Percentiles rank a stretch among this genome's conserved stretches.
Conservation (phyloP, 805 yeast genomes). For the Geotrichum ghanense region DNA sequence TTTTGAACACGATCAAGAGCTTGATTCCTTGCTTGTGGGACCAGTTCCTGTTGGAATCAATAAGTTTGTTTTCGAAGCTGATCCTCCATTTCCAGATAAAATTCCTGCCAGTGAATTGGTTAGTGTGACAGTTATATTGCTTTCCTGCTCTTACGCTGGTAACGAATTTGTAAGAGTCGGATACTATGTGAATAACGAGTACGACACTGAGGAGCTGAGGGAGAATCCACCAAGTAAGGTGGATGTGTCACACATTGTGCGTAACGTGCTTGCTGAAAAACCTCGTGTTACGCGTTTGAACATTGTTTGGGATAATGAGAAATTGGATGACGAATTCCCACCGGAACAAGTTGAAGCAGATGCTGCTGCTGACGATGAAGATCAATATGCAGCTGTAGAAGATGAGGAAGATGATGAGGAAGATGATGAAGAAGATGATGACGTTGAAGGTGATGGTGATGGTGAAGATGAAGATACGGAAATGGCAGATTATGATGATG, state of each 20-base stretch:
- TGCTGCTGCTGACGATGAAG: slow-evolving; percentile 50
- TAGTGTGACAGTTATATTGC: slow-evolving; percentile 83
- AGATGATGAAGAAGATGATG: slow-evolving; percentile 49
- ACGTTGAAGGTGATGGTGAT: slow-evolving; percentile 24
- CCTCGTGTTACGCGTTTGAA: slow-evolving; percentile 96
- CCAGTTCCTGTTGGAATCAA: slow-evolving; percentile 98
- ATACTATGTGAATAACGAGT: slow-evolving; percentile 94
- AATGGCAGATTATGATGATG: slow-evolving; percentile 9
- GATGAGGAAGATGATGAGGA: slow-evolving; percentile 25
- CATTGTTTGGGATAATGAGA: slow-evolving; percentile 89
- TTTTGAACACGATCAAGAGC: slow-evolving; percentile 90
- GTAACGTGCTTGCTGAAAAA: slow-evolving; percentile 92
- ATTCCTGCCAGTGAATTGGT: slow-evolving; percentile 95
- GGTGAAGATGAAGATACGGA: slow-evolving; percentile 11
- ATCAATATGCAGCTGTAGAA: slow-evolving; percentile 29
- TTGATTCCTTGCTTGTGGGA: slow-evolving; percentile 93
- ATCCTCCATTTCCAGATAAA: slow-evolving; percentile 91
- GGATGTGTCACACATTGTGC: slow-evolving; percentile 84
- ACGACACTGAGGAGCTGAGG: slow-evolving; percentile 83
- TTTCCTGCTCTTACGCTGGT: slow-evolving; percentile 88
- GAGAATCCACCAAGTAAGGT: slow-evolving; percentile 92
- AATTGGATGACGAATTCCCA: slow-evolving; percentile 52
- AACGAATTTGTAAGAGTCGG: slow-evolving; percentile 96
- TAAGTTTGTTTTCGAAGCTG: slow-evolving; percentile 85
- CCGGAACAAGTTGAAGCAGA: slow-evolving; percentile 65